Percentiles rank a stretch among this genome's conserved stretches.
Evolutionary conservation across 352 stramenopile genomes (phyloP).

Genomic region (Globisporangium paroecandrum): DNA sequence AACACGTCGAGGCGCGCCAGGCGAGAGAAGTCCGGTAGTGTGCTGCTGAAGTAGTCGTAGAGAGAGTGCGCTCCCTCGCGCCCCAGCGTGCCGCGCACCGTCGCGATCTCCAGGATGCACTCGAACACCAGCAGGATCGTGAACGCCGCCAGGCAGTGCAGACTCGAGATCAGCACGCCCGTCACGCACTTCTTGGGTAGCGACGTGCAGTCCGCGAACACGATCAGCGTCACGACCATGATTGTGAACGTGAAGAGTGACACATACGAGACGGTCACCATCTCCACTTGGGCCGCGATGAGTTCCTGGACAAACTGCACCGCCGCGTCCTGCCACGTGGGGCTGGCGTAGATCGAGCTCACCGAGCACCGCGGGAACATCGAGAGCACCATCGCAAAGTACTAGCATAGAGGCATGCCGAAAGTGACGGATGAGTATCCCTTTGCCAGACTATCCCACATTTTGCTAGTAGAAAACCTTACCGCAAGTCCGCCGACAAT

Average conservation of each 20-base stretch:
- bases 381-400: conserved; percentile 89
- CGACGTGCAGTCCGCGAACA: conserved; percentile 75
- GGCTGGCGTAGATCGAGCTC: conserved; percentile 55
- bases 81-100: conserved; percentile 53
- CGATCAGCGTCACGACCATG: conserved; percentile 58
- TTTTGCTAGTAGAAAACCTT: conserved; percentile 1
- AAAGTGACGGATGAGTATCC: background rate
- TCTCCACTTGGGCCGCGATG: conserved; percentile 52
- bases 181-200: conserved; percentile 52
- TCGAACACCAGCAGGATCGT: conserved; percentile 77
- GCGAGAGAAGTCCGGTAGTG: conserved; percentile 65
- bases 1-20: conserved; percentile 68
- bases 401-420: conserved; percentile 20
- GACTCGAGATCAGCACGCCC: conserved; percentile 44
- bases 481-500: conserved; percentile 85
- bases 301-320: conserved; percentile 54
- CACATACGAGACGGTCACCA: conserved; percentile 73
- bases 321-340: conserved; percentile 41
- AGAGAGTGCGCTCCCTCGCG: conserved; percentile 67
- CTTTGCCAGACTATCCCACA: background rate
- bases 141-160: conserved; percentile 66
- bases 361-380: conserved; percentile 92
- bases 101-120: conserved; percentile 73
- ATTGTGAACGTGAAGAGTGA: conserved; percentile 54
- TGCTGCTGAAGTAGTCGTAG: conserved; percentile 75